These are phyloP conservation scores for Lyophyllum atratum DNA, from an alignment of 768 basidiomycete species.

Conservation along the genomic window DNA sequence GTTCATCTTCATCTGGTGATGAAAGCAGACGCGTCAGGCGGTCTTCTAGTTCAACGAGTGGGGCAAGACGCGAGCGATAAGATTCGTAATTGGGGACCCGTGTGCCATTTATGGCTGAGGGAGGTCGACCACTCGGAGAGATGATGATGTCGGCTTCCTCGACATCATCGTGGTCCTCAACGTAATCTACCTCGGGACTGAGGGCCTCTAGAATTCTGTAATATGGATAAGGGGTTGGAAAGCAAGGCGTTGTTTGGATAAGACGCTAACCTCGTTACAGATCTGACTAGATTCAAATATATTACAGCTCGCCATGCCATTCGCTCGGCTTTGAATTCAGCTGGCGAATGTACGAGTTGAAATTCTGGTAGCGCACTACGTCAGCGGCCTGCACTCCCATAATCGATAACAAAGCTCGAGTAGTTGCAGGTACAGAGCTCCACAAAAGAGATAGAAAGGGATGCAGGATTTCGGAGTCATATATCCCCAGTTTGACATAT, in stretches of 20 bases:
- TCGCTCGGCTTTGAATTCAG: conserved; percentile 76
- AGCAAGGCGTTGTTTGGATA: conserved; percentile 11
- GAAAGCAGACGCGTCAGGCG: conserved; percentile 67
- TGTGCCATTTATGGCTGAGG: conserved; percentile 51
- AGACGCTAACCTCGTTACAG: conserved; percentile 63
- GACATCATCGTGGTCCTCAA: conserved; percentile 60
- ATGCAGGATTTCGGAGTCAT: not conserved
- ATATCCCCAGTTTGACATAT: not conserved
- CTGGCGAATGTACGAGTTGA: conserved; percentile 77
- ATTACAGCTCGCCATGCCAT: conserved; percentile 88
- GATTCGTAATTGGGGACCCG: conserved; percentile 60
- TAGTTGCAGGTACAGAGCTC: not conserved
- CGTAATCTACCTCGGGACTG: conserved; percentile 59
- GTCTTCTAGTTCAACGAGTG: conserved; percentile 70
- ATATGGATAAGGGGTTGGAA: conserved; percentile 16
- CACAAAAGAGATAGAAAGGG: not conserved
- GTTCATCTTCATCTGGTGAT: conserved; percentile 70
- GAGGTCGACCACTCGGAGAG: conserved; percentile 48
- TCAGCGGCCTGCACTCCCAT: conserved; percentile 5
- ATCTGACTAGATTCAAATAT: conserved; percentile 85
- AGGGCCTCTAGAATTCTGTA: conserved; percentile 74
- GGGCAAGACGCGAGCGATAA: conserved; percentile 64
- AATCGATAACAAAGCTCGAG: not conserved
- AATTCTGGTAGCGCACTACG: conserved; percentile 56
- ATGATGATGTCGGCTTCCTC: conserved; percentile 58